Evolutionary conservation across 1,139 yeast species (phyloP).

Genomic region (Pichia sp.): DNA sequence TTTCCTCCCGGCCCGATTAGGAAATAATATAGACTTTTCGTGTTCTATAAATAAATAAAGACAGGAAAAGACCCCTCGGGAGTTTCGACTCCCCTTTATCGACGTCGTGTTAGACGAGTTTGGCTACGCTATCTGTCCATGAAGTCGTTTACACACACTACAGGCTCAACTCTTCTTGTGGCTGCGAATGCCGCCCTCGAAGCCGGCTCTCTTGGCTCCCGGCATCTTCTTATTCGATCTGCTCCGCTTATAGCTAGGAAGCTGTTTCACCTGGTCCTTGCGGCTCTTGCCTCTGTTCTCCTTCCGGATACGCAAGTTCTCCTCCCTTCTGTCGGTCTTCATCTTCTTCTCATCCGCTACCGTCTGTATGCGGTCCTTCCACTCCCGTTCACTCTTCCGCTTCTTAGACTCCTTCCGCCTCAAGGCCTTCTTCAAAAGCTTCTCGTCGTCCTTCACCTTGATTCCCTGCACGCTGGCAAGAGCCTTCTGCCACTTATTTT

Average conservation of each 20-base stretch:
- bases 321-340: slow-evolving; percentile 81
- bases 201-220: slow-evolving; percentile 53
- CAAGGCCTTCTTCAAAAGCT: slow-evolving; percentile 76
- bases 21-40: slow-evolving; percentile 6
- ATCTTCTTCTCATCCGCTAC: slow-evolving; percentile 74
- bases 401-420: slow-evolving; percentile 78
- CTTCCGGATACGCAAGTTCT: slow-evolving; percentile 75
- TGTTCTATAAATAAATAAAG: slow-evolving; percentile 1
- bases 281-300: slow-evolving; percentile 74
- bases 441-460: slow-evolving; percentile 86
- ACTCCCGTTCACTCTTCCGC: slow-evolving; percentile 76
- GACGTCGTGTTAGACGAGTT: too few species aligned
- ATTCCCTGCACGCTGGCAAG: slow-evolving; percentile 85
- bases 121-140: too few species aligned
- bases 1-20: slow-evolving; percentile 6
- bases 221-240: slow-evolving; percentile 19
- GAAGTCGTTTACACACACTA: background rate
- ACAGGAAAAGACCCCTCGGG: background rate
- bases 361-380: slow-evolving; percentile 79
- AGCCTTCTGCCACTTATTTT: slow-evolving; percentile 81
- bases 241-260: slow-evolving; percentile 57
- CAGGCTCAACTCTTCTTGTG: slow-evolving; percentile 14
- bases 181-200: slow-evolving; percentile 43
- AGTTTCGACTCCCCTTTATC: too few species aligned
- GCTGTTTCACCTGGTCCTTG: slow-evolving; percentile 63